Evolutionary conservation across 2,329 filamentous ascomycete species (phyloP).

Genomic region (Tetracladium maxilliforme): DNA sequence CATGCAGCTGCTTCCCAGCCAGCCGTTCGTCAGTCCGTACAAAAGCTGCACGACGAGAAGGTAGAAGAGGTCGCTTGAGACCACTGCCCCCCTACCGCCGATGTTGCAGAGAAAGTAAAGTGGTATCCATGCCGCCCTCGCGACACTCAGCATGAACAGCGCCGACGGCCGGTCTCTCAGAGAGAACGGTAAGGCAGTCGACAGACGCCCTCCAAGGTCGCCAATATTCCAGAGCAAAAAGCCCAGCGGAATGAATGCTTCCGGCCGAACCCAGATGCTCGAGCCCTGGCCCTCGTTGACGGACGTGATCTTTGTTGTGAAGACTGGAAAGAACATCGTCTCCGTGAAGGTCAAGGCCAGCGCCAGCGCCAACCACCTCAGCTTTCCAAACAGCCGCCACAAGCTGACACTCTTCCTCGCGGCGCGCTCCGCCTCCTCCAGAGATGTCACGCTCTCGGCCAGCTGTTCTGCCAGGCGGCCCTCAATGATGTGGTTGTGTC

Average conservation of each 20-base stretch:
- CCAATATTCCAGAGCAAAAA: constrained; percentile 92
- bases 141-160: constrained; percentile 53
- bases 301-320: constrained; percentile 55
- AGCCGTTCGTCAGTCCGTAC: constrained; percentile 80
- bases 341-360: constrained; percentile 70
- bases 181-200: constrained; percentile 41
- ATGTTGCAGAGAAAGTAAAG: constrained; percentile 87
- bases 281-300: too few relatives aligned
- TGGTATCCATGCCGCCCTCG: constrained; percentile 59
- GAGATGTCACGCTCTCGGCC: constrained; percentile 31
- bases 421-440: constrained; percentile 36
- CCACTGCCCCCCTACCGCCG: constrained; percentile 54
- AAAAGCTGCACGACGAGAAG: constrained; percentile 66
- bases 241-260: constrained; percentile 74
- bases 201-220: constrained; percentile 63
- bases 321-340: constrained; percentile 93
- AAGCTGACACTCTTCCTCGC: constrained; percentile 40
- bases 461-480: constrained; percentile 30
- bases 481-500: constrained; percentile 38
- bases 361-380: constrained; percentile 63
- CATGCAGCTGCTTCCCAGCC: constrained; percentile 78
- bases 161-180: constrained; percentile 47
- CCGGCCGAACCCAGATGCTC: too few relatives aligned
- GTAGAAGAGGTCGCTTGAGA: constrained; percentile 80
- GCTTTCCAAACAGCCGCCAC: constrained; percentile 54